Base-by-base conservation (phyloP, 2,329 filamentous ascomycete species). In the Sporothrix euskadiensis region DNA sequence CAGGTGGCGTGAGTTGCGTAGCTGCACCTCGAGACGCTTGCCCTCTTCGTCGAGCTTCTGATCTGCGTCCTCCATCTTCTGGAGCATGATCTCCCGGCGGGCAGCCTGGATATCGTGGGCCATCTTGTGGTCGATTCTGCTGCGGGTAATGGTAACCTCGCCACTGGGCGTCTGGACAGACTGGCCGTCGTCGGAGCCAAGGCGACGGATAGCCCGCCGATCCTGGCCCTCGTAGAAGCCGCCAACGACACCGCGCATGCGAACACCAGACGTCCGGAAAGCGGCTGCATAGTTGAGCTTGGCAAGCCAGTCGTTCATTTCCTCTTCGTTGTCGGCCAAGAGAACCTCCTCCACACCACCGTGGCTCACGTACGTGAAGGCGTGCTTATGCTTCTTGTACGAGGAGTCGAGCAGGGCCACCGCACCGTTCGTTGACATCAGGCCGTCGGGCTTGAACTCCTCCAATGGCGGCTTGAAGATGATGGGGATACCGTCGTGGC, bases 271-370 rank as follows among this genome's bases (percentile, higher is more conserved):
- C 0, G 94, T 97, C 77, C 94, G 89, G 81, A 98, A 98, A 0
- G 96, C 93, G 9, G 96, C 94, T 47, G 95, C 95, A 80, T 98
- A 98, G 80, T 99, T 99, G 74, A 99, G 88, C 79, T 97, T 96
- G 8, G 92, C 93, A 39, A 99, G 85, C 96, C 96, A 99, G 80
- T 99, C 96, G 78, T 98, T 97, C 87, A 97, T 90, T 78, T 99
- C 96, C 0, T 89, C 85, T 78, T 99, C 96, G 71, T 90, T 94
- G 78, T 98, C 94, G 5, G 96, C 95, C 22, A 98, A 84, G 52
- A 99, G 91, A 0, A 95, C 91, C 80, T 99, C 96, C 79, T 99
- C 95, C 54, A 94, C 85, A 0, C 94, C 92, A 69, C 92, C 92
- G 76, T 96, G 93, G 41, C 94, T 90, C 74, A 97, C 92, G 78